These are phyloP conservation scores for Tuber borchii DNA, from an alignment of 495 filamentous ascomycete genomes.

Conservation along the genomic window DNA sequence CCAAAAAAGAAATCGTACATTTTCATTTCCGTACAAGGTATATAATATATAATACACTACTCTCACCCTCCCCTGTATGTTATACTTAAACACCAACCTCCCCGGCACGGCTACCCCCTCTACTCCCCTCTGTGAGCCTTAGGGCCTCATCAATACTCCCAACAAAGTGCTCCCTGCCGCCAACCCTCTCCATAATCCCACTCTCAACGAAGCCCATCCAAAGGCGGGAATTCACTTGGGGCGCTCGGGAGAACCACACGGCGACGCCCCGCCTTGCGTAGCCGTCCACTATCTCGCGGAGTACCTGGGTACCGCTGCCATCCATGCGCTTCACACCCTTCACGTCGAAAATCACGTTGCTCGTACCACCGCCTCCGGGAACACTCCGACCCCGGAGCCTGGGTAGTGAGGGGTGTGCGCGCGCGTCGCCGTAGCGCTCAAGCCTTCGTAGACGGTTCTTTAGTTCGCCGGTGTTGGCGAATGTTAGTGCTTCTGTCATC, in stretches of 20 bases:
- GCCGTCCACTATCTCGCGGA: conserved; percentile 75
- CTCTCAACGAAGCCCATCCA: conserved; percentile 67
- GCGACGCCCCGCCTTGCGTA: conserved; percentile 66
- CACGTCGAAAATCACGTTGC: conserved; percentile 92
- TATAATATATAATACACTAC: neutral
- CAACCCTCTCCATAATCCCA: conserved; percentile 75
- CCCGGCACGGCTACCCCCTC: conserved; percentile 12
- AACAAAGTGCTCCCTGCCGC: conserved; percentile 67
- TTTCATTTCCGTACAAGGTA: neutral
- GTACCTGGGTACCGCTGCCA: conserved; percentile 83
- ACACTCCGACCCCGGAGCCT: conserved; percentile 50
- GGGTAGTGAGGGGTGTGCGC: conserved; percentile 79
- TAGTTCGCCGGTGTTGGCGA: conserved; percentile 91
- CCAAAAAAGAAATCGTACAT: neutral
- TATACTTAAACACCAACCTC: conserved; percentile 18
- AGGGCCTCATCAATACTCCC: conserved; percentile 76
- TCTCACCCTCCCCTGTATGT: neutral
- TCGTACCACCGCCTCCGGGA: conserved; percentile 57
- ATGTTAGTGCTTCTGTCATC: conserved; percentile 92
- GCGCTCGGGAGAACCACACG: conserved; percentile 83
- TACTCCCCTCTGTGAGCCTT: conserved; percentile 41
- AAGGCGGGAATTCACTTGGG: conserved; percentile 54
- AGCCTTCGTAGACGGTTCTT: conserved; percentile 74
- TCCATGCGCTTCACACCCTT: conserved; percentile 91
- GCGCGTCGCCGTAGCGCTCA: conserved; percentile 78